Conservation (phyloP, 305 asterid species). For the Rubia peregrina region DNA sequence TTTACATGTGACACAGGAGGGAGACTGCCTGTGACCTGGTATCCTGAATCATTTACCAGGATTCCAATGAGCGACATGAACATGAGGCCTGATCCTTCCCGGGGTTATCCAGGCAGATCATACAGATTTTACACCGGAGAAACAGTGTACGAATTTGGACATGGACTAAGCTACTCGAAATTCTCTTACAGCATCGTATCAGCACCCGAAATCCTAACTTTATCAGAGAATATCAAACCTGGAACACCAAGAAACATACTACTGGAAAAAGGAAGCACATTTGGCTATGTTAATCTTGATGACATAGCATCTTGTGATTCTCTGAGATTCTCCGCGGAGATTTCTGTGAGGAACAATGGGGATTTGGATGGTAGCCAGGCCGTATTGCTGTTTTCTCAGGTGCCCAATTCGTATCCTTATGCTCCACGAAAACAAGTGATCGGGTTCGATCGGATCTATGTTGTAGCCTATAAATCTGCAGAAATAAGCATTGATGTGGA, state of each 20-base stretch:
- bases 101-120: constrained; percentile 81
- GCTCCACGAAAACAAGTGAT: constrained; percentile 59
- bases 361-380: constrained; percentile 54
- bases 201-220: constrained; percentile 49
- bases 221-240: constrained; percentile 27
- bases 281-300: constrained; percentile 41
- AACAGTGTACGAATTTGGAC: constrained; percentile 54
- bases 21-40: constrained; percentile 79
- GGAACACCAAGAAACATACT: constrained; percentile 28
- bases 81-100: constrained; percentile 79
- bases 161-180: constrained; percentile 74
- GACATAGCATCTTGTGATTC: constrained; percentile 43
- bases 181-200: constrained; percentile 43
- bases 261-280: constrained; percentile 18
- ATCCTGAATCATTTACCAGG: constrained; percentile 70
- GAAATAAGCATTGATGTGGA: constrained; percentile 47
- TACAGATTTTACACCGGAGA: constrained; percentile 81
- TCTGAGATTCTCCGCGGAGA: constrained; percentile 41
- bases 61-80: constrained; percentile 83
- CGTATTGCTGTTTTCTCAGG: constrained; percentile 52
- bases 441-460: constrained; percentile 59
- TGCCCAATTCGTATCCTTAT: constrained; percentile 26
- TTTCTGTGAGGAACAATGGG: constrained; percentile 61
- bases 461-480: constrained; percentile 18
- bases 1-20: constrained; percentile 49